Evolutionary conservation across 164 flowering plant species (phyloP), one percentile per base, ranked within the genome.

Genomic region (Santalum album): DNA sequence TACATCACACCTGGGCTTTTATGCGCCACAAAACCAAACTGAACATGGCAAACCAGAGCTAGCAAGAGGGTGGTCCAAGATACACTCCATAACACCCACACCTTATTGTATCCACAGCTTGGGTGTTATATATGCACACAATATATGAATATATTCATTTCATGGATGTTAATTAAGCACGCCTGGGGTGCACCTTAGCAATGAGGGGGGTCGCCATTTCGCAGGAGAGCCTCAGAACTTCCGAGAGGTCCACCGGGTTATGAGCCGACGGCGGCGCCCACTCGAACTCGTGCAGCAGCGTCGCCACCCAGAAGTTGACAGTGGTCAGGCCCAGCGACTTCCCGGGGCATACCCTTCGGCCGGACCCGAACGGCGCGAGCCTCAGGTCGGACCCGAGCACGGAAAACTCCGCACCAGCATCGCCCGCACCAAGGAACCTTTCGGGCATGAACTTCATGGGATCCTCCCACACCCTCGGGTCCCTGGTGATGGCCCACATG

Each of bases 401-500:
- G 0, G 79, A 70, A 10, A 84, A 67, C 29, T 77, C 85, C 52
- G 44, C 56, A 20, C 66, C 76, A 7, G 42, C 60, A 3, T 21
- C 56, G 3, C 60, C 57, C 18, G 49, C 7, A 25, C 4, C 2
- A 18, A 75, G 2, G 55, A 85, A 85, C 63, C 94, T 72, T 46
- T 78, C 86, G 0, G 92, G 88, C 32, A 12, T 47, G 66, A 86
- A 83, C 25, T 48, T 29, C 14, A 64, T 55, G 25, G 94, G 89
- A 51, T 83, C 76, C 34, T 43, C n/a, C 89, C 89, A 86, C 1
- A 81, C 65, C 0, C 47, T 3, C 25, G 80, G 78, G 63, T 85
- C 94, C 25, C 76, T 70, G 0, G 77, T 57, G 7, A 90, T 86
- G 66, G 97, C 92, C 90, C 92, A 90, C 92, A 90, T 90, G 65